Conservation (phyloP, 306 rosid species). For the Malus fusca region DNA sequence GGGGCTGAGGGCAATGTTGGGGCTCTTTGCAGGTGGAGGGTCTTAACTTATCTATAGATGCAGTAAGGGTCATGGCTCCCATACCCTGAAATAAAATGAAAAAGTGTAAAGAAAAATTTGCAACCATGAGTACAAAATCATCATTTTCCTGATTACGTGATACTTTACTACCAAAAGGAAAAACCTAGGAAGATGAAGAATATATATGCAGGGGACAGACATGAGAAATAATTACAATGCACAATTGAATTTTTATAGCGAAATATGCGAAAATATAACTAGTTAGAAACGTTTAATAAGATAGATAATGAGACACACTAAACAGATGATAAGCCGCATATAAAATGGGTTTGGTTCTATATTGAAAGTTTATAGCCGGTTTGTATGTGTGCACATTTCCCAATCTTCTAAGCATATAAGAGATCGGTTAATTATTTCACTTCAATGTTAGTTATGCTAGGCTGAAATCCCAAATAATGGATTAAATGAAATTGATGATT, state of each 20-base stretch:
- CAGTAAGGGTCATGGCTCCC: constrained; percentile 54
- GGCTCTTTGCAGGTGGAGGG: constrained; percentile 39
- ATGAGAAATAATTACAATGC: no score
- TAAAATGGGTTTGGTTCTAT: no score
- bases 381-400: no score
- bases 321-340: no score
- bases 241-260: no score
- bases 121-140: not conserved
- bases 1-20: constrained; percentile 37
- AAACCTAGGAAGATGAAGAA: no score
- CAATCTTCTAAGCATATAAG: not conserved
- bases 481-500: not conserved
- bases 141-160: not conserved
- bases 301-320: no score
- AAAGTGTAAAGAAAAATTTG: not conserved
- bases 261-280: no score
- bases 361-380: no score
- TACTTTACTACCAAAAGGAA: no score
- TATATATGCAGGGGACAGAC: not conserved
- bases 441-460: not conserved
- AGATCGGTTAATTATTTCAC: not conserved
- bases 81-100: constrained; percentile 43
- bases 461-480: not conserved
- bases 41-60: constrained; percentile 42
- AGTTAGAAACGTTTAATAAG: no score